Base-by-base conservation (phyloP, 805 yeast genomes). In the Kodamaea leandrae region DNA sequence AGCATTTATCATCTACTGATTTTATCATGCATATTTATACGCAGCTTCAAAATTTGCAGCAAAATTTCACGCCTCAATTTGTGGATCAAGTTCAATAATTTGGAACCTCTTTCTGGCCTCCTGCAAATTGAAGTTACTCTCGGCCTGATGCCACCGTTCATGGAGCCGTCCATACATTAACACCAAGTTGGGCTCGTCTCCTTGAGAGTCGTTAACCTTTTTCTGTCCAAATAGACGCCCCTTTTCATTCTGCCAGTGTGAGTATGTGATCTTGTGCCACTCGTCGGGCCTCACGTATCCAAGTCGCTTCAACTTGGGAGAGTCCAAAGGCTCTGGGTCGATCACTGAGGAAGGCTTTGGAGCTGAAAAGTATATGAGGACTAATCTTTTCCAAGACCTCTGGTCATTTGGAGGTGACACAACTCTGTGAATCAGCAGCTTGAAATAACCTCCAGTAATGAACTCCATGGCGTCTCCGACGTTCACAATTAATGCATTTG, bases 351-450 rank as follows among this genome's bases (percentile, higher is more conserved):
- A 41, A 19, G 37, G 42, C 32, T 50, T 55, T 0, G 62, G 61
- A 21, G 47, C 47, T 17, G 57, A 56, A 41, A 58, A 58, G 37
- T 58, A 58, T 20, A 58, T 58, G 20, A 58, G 33, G 1, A 54
- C 62, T 42, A 58, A 48, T 23, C 63, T 43, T 35, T 49, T 50
- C 32, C 25, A 58, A 6, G 35, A 15, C 32, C 45, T 48, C 39
- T 58, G 63, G 36, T 58, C 63, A 1, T 44, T 51, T 3, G 63
- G 63, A 2, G 63, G 60, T 7, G 56, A 41, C 15, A 58, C 54
- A 4, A 58, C 63, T 36, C 61, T 45, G 42, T 58, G 63, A 27
- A 58, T 53, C 3, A 57, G 51, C 13, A 56, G 50, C 37, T 57
- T 57, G 47, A 58, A 58, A 36, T 51, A 58, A 2, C 46, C 42